Evolutionary conservation across 768 basidiomycete genomes (phyloP), one percentile per base, ranked within the genome.

Genomic region (Daedalea quercina): DNA sequence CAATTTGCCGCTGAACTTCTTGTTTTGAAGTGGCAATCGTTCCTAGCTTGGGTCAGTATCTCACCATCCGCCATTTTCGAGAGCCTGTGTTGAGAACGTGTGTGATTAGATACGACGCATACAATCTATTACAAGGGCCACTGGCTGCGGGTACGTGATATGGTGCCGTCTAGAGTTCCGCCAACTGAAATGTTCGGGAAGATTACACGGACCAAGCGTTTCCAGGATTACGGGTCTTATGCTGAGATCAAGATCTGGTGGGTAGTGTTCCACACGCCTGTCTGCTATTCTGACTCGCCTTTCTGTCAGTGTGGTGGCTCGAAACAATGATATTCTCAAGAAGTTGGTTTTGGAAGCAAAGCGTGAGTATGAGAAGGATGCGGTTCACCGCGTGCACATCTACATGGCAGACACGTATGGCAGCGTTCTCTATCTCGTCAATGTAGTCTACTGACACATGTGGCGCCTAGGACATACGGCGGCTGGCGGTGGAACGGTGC

Each of bases 401-500:
- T 93, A 85, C 69, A 76, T 92, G 71, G 89, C 87, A 31, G 91
- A 93, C 72, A 85, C 85, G 87, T 90, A 78, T 78, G 85, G 31
- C 40, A 48, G 35, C 44, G 44, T 31, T 52, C 54, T 60, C 45
- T 60, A 52, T 50, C 57, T 43, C 40, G 40, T 8, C 37, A 15
- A 28, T 44, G 31, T 51, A 23, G 35, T 46, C 53, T 31, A 42
- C 54, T 60, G 55, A 51, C 28, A 26, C 28, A 6, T 31, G 28
- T 50, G 49, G 43, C 45, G 35, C 47, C 31, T 57, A 87, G 85
- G 44, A 79, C 83, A 9, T 86, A 86, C 61, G 78, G 77, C 1
- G 82, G 83, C 61, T 94, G 91, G 91, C 76, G 88, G 52, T 91
- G 88, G 85, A 92, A 90, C 60, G 90, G 89, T 41, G 87, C 90